Evolutionary conservation across 2,329 filamentous ascomycete genomes (phyloP), one percentile per base, ranked within the genome.

Genomic region (Penicillium sp.): DNA sequence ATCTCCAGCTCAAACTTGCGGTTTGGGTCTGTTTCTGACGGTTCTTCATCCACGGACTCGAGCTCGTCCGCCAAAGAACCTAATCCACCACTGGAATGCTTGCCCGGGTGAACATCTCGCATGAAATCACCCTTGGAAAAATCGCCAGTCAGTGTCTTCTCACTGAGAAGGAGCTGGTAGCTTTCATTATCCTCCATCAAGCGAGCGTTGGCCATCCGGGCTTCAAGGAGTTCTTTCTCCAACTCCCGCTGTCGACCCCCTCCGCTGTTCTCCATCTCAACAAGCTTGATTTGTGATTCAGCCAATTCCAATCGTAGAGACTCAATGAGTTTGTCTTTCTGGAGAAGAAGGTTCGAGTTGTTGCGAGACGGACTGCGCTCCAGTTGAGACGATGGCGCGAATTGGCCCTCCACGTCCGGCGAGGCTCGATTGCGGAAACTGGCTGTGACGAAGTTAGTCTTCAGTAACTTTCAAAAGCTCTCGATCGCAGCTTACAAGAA

Each of bases 101-200:
- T 77, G 25, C 81, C 62, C 8, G 68, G 62, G 14, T 71, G 65
- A 29, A 63, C 58, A 37, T 72, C 66, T 40, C 75, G 84, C 71
- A 87, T 81, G 64, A 94, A 88, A 58, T 91, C 86, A 55, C 78
- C 85, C 60, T 85, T 88, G 58, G 79, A 78, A 62, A 96, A 91
- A 61, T 97, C 91, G 19, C 93, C 93, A 61, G 94, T 95, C 43
- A 98, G 78, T 1, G 93, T 97, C 75, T 89, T 91, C 67, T 97
- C 90, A 60, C 89, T 88, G 16, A 98, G 80, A 13, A 98, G 80
- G 25, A 97, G 78, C 68, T 97, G 91, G 68, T 95, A 98, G 69
- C 89, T 94, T 69, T 98, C 93, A 59, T 97, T 97, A 67, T 98
- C 93, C 69, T 98, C 93, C 86, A 96, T 93, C 48, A 98, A 74